Evolutionary conservation across 2,329 filamentous ascomycete genomes (phyloP), one percentile per base, ranked within the genome.

Genomic region (Penicillium palitans): DNA sequence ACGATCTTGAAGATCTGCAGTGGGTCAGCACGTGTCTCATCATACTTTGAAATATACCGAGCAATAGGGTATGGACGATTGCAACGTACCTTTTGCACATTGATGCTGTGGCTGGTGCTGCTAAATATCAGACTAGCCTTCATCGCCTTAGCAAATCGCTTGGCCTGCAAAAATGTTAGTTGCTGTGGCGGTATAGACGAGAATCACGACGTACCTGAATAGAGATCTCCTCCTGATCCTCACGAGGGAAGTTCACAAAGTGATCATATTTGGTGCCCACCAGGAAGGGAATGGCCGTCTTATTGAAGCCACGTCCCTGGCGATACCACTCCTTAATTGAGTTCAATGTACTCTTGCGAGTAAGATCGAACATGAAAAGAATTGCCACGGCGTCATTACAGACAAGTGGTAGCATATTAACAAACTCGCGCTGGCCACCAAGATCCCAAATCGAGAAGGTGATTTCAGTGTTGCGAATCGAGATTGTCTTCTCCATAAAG

Each of bases 401-500:
- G 60, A 99, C 95, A n/a, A 99, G 84, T 24, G 95, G 95, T 61
- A 99, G 82, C 95, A 99, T 99, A 81, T 99, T 99, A 78, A 99
- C 95, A 72, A 99, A 99, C 79, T 99, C 95, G 72, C 95, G 89
- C 81, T 99, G 95, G 65, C 95, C 95, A 68, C 95, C 95, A 55
- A 99, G 79, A 81, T 99, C 95, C 95, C 95, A 99, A 73, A 99
- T 99, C 61, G 92, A 96, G 79, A 99, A 99, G 44, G 95, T 99
- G 76, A 99, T 99, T 78, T 99, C 95, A 17, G 95, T 99, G 78
- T 99, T 99, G 62, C 95, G 90, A 77, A 99, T 99, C 62, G 91
- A 96, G 73, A 99, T 99, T 37, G 95, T 99, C 84, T 99, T 99
- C 77, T 99, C 95, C 95, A 99, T 99, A 78, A 99, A 99, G 78